Evolutionary conservation across 257 asterid species (phyloP).

Genomic region (Fraxinus excelsior): DNA sequence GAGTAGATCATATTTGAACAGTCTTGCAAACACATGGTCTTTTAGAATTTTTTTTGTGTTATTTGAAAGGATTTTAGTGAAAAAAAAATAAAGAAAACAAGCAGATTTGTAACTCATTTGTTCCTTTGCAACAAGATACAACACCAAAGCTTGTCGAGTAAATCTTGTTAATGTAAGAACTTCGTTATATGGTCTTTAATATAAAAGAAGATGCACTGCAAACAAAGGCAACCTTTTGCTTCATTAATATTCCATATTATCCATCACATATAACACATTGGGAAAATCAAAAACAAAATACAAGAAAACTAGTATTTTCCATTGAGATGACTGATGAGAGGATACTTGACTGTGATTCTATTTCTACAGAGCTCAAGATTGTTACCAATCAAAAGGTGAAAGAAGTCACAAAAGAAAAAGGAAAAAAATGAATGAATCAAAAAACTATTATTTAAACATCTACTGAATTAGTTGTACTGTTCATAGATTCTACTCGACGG

Average conservation of each 20-base stretch:
- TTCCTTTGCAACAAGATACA: no score
- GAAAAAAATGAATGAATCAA: background rate
- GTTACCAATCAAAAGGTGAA: conserved; percentile 33
- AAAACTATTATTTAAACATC: conserved; percentile 42
- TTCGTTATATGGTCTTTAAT: no score
- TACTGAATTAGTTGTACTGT: conserved; percentile 62
- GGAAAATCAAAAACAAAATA: conserved; percentile 3
- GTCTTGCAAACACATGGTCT: no score
- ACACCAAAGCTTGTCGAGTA: no score
- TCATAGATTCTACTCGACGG: conserved; percentile 60
- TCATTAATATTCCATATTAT: background rate
- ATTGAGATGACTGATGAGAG: conserved; percentile 21
- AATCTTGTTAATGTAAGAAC: no score
- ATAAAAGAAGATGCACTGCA: background rate
- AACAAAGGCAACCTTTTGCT: background rate
- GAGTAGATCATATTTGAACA: no score
- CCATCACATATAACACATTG: conserved; percentile 15
- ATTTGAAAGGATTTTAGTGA: no score
- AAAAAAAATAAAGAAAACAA: no score
- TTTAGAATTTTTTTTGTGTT: no score
- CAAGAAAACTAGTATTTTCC: no score
- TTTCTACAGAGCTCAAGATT: conserved; percentile 28
- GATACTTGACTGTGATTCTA: conserved; percentile 17
- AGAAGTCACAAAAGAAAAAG: background rate
- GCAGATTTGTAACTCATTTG: no score